Evolutionary conservation across 441 rosid species (phyloP).

Genomic region (Jatropha multifida): DNA sequence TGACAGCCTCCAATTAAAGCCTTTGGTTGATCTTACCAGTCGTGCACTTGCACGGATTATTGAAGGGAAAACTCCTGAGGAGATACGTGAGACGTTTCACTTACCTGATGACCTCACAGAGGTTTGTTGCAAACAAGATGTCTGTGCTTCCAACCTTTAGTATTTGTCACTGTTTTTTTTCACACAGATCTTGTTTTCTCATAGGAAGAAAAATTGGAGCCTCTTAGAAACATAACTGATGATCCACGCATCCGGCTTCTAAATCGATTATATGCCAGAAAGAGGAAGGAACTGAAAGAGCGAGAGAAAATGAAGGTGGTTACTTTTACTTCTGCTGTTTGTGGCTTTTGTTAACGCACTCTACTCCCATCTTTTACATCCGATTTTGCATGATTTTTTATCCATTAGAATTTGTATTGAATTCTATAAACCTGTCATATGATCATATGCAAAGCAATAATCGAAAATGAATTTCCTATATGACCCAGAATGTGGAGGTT

Average conservation of each 20-base stretch:
- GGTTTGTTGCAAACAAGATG: conserved; percentile 34
- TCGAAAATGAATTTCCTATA: background rate
- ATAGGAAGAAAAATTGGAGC: conserved; percentile 77
- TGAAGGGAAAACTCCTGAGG: conserved; percentile 73
- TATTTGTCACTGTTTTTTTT: conserved; percentile 12
- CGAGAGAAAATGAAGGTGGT: conserved; percentile 55
- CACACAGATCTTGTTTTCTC: conserved; percentile 17
- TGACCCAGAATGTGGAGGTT: conserved; percentile 58
- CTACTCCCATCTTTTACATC: background rate
- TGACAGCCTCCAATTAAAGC: conserved; percentile 61
- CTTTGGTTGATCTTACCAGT: conserved; percentile 71
- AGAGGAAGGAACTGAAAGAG: conserved; percentile 63
- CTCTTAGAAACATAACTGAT: conserved; percentile 52
- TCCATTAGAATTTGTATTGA: background rate
- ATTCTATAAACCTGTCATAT: background rate
- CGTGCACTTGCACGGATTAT: conserved; percentile 63
- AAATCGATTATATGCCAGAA: conserved; percentile 62
- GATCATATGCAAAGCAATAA: background rate
- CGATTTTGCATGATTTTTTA: background rate
- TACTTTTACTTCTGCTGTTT: conserved; percentile 8
- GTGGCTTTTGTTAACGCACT: background rate
- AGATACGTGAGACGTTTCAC: conserved; percentile 69
- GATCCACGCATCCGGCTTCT: conserved; percentile 65
- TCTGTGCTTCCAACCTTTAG: conserved; percentile 7
- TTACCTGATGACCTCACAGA: conserved; percentile 72